phyloP scores from a whole-genome alignment of 768 basidiomycete species.

The Galerina sulciceps region DNA sequence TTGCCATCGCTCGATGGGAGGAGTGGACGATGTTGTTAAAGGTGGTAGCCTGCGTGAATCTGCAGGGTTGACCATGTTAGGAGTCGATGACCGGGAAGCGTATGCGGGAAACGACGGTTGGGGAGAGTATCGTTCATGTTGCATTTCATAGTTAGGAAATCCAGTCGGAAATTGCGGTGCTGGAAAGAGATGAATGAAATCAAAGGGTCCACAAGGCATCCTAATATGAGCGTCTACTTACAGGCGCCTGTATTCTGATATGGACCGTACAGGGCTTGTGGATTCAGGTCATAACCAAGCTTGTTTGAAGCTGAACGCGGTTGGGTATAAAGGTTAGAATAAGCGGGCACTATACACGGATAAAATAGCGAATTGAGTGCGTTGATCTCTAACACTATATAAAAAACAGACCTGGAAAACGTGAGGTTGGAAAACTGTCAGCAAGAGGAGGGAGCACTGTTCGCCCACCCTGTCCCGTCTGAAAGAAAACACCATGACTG shows the following conservation, averaged over 20 bases:
- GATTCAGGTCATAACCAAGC: constrained; percentile 55
- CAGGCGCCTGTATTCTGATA: constrained; percentile 40
- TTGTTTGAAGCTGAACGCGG: constrained; percentile 64
- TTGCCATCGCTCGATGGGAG: constrained; percentile 56
- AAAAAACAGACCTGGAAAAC: constrained; percentile 87
- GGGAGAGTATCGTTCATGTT: constrained; percentile 54
- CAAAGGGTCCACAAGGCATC: constrained; percentile 27
- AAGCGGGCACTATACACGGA: constrained; percentile 60
- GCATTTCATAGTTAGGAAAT: constrained; percentile 57
- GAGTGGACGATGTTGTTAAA: constrained; percentile 45
- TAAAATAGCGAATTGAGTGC: constrained; percentile 61
- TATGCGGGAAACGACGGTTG: constrained; percentile 52
- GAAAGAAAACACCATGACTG: constrained; percentile 61
- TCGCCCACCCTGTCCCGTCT: constrained; percentile 88
- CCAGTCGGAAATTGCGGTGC: constrained; percentile 51
- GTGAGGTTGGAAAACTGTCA: constrained; percentile 86
- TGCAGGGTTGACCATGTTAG: constrained; percentile 48
- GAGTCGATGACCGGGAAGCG: constrained; percentile 51
- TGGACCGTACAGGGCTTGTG: constrained; percentile 45
- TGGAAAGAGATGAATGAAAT: constrained; percentile 40
- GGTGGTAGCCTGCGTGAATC: constrained; percentile 67
- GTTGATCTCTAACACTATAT: constrained; percentile 53
- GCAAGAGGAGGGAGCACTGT: constrained; percentile 85
- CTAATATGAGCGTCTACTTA: constrained; percentile 32
- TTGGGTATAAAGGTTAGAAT: constrained; percentile 64